A percentile compares a stretch with the other conserved stretches of the same genome.
Conservation (phyloP, 768 basidiomycete species). For the Coprinopsis strossmayeri region DNA sequence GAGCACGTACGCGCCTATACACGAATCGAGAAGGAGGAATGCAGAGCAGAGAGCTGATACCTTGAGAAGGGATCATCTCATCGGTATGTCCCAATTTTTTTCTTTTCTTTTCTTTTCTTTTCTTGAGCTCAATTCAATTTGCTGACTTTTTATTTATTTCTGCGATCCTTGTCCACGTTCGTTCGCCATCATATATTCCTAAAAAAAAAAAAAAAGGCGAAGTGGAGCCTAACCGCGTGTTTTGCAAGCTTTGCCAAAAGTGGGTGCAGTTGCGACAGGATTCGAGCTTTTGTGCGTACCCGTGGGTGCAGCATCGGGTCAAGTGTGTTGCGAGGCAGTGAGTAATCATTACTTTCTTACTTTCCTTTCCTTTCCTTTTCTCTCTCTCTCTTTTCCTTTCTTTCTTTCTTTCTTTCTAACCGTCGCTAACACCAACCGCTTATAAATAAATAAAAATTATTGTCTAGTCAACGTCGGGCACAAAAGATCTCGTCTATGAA, state of each 20-base stretch:
- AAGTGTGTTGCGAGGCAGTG: conserved; percentile 73
- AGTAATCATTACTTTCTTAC: conserved; percentile 21
- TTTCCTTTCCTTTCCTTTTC: background rate
- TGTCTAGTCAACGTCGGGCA: conserved; percentile 44
- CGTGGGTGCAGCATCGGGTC: conserved; percentile 72
- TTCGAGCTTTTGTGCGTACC: conserved; percentile 73
- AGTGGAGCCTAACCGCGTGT: conserved; percentile 30
- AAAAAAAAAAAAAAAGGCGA: background rate
- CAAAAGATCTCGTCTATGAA: conserved; percentile 51
- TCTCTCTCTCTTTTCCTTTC: conserved; percentile 4
- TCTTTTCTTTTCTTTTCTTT: no score
- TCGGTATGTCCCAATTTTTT: no score
- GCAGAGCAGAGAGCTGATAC: conserved; percentile 75
- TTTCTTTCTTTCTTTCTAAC: conserved; percentile 1
- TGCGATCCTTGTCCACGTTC: no score
- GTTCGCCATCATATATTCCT: no score
- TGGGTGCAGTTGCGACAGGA: conserved; percentile 83
- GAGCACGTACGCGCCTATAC: conserved; percentile 44
- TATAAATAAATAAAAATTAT: background rate
- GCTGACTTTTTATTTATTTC: no score
- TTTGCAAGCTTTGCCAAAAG: conserved; percentile 69
- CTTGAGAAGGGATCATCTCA: conserved; percentile 57
- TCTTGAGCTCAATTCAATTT: conserved; percentile 53
- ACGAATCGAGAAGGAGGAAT: conserved; percentile 67
- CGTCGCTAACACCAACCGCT: background rate